Base-by-base conservation (phyloP, 2,329 filamentous ascomycete species). In the Aspergillus viridinutans region DNA sequence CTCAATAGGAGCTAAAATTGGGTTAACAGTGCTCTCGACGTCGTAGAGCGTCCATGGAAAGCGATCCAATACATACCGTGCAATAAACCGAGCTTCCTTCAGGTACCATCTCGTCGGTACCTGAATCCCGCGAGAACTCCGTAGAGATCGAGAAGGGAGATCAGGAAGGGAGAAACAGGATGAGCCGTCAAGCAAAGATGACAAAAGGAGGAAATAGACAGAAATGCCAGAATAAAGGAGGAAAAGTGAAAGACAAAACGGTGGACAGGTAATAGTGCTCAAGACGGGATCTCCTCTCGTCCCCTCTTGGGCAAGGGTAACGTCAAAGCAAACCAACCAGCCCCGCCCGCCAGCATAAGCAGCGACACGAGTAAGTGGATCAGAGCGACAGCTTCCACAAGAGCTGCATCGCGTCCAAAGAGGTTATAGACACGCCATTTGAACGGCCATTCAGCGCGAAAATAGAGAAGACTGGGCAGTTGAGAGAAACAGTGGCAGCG, bases 1-100 rank as follows among this genome's bases (percentile, higher is more conserved):
- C 85, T 96, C 78, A 96, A 81, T 56, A 97, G 85, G 74, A 99
- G 89, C 93, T 97, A 76, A 38, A 48, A 52, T 35, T 38, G 40
- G n/a, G 40, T 62, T 40, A 60, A 49, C 48, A 53, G 23, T 52
- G 42, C 21, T 32, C 17, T 25, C 28, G 50, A 53, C 42, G 45
- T 49, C 67, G 65, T 59, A 23, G 50, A 26, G 40, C 17, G 12
- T 28, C n/a, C 49, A 10, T 10, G 38, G 23, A 52, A 50, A 47
- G 50, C 62, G 55, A 52, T 28, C 35, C 25, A 35, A 26, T 43
- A 72, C 80, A 64, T 72, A 86, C 85, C 68, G 85, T 88, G 76
- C 83, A 86, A 72, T 88, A 88, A 55, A 85, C 85, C 74, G 85
- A 83, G 71, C 83, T 82, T 60, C 74, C 72, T 52, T 62, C 61